Percentiles rank a stretch among this genome's conserved stretches.
Conservation (phyloP, 2,329 filamentous ascomycete genomes). For the Aspergillus vadensis region DNA sequence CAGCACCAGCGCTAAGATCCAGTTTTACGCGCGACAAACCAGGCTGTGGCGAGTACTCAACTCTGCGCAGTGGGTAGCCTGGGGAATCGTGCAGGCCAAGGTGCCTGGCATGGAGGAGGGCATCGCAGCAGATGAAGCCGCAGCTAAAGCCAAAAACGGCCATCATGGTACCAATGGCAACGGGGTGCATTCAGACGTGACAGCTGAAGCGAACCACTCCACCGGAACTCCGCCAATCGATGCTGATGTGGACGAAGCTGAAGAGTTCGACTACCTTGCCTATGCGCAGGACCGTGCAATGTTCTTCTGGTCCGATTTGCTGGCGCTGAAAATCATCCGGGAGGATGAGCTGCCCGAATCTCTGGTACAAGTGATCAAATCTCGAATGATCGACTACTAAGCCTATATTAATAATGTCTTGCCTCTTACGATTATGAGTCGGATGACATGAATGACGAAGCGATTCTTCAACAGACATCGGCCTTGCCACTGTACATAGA, state of each 20-base stretch:
- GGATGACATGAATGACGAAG: conserved; percentile 33
- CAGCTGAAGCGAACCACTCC: conserved; percentile 13
- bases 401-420: background rate
- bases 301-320: conserved; percentile 92
- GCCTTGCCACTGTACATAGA: background rate
- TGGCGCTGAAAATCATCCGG: conserved; percentile 73
- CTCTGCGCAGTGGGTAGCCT: conserved; percentile 88
- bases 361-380: conserved; percentile 66
- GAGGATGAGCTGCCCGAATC: conserved; percentile 73
- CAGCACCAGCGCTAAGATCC: conserved; percentile 66
- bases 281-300: conserved; percentile 89
- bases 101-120: conserved; percentile 68
- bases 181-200: conserved; percentile 5
- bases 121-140: conserved; percentile 23
- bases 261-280: conserved; percentile 88
- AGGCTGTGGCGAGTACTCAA: conserved; percentile 85
- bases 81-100: conserved; percentile 95
- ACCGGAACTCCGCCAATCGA: conserved; percentile 38
- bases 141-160: conserved; percentile 20
- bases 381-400: conserved; percentile 63
- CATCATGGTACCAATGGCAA: conserved; percentile 13
- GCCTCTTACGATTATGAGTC: background rate
- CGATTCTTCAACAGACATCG: background rate
- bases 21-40: conserved; percentile 74
- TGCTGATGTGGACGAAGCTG: conserved; percentile 59